A percentile compares a stretch with the other conserved stretches of the same genome.
These are phyloP conservation scores for Rosellinia necatrix DNA, from an alignment of 2,329 filamentous ascomycete species.

Conservation along the genomic window DNA sequence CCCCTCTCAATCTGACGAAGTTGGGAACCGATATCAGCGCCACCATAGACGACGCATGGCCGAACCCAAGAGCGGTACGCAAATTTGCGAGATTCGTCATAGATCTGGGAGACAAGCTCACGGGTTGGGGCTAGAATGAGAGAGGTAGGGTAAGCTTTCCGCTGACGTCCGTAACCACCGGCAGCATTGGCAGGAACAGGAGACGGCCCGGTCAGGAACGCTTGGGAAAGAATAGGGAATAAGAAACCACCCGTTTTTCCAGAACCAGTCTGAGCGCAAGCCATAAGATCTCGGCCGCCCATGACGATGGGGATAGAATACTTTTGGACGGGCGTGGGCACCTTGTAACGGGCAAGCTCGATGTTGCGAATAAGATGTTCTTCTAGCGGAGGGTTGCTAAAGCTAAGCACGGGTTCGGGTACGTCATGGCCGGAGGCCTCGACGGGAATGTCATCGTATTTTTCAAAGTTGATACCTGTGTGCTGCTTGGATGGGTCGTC, in stretches of 20 bases:
- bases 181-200: constrained; percentile 64
- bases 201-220: constrained; percentile 87
- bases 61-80: constrained; percentile 98
- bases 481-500: constrained; percentile 96
- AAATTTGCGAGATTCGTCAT: constrained; percentile 96
- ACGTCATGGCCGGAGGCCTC: constrained; percentile 94
- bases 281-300: constrained; percentile 97
- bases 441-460: constrained; percentile 99
- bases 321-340: constrained; percentile 97
- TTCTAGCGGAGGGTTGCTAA: constrained; percentile 94
- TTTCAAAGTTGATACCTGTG: constrained; percentile 99
- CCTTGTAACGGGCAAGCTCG: constrained; percentile 89
- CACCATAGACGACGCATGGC: constrained; percentile 97
- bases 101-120: constrained; percentile 98
- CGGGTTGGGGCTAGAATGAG: constrained; percentile 95
- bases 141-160: constrained; percentile 96
- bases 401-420: constrained; percentile 86
- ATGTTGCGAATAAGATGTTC: constrained; percentile 94
- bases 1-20: constrained; percentile 97
- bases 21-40: constrained; percentile 97
- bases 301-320: constrained; percentile 99
- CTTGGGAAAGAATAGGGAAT: constrained; percentile 98
- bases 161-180: constrained; percentile 83
- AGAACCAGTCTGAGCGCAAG: constrained; percentile 98
- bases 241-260: constrained; percentile 99